Percentiles rank a stretch among this genome's conserved stretches.
These are phyloP conservation scores for Skeletonema tropicum DNA, from an alignment of 108 stramenopile species.

Conservation along the genomic window DNA sequence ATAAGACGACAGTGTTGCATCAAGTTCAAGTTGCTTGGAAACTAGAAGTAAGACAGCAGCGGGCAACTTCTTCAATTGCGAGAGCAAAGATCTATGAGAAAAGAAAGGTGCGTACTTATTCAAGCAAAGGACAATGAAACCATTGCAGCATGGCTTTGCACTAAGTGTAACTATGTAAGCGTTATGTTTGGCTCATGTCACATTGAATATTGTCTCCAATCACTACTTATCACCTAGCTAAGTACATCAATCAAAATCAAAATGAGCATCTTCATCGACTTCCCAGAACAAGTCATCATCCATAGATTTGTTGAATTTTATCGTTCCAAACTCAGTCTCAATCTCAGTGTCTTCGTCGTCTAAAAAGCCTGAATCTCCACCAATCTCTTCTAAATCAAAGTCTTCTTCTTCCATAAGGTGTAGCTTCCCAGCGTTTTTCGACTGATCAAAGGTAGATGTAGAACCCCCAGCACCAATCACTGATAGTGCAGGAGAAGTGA, in stretches of 20 bases:
- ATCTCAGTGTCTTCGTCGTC: not conserved
- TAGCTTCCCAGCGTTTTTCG: conserved; percentile 4
- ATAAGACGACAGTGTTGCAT: too few relatives aligned
- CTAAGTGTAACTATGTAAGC: too few relatives aligned
- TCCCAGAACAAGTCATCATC: conserved; percentile 22
- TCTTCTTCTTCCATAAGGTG: conserved; percentile 16
- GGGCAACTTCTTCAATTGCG: too few relatives aligned
- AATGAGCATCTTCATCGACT: conserved; percentile 29
- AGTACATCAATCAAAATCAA: conserved; percentile 1
- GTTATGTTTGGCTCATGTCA: too few relatives aligned
- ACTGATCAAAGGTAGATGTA: conserved; percentile 8
- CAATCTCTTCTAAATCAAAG: conserved; percentile 26
- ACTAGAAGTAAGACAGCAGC: too few relatives aligned
- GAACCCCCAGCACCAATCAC: not conserved
- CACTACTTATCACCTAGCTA: too few relatives aligned
- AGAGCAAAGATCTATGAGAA: too few relatives aligned
- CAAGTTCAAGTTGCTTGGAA: too few relatives aligned
- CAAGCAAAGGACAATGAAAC: too few relatives aligned
- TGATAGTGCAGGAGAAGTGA: conserved; percentile 10
- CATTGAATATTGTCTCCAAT: too few relatives aligned
- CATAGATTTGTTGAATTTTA: not conserved
- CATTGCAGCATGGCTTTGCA: too few relatives aligned
- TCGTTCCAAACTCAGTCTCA: not conserved
- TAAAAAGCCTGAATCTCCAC: conserved; percentile 28
- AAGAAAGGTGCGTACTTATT: too few relatives aligned